Evolutionary conservation across 257 asterid genomes (phyloP).

Genomic region (Eucommia ulmoides): DNA sequence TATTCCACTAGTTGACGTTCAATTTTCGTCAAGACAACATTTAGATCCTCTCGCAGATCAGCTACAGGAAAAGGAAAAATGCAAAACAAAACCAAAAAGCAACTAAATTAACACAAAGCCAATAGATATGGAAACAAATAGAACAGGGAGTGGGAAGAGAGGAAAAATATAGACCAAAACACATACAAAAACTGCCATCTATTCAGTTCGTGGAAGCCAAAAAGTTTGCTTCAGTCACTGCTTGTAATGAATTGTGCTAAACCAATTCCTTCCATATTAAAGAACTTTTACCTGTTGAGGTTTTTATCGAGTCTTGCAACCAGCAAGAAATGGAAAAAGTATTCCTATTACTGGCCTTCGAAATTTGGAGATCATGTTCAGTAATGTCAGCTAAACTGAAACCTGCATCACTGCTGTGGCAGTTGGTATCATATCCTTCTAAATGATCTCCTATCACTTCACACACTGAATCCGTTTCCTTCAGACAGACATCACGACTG

Average conservation of each 20-base stretch:
- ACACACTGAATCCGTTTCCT: slow-evolving; percentile 34
- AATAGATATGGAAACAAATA: not conserved
- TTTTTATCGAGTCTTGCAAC: slow-evolving; percentile 46
- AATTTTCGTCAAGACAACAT: slow-evolving; percentile 44
- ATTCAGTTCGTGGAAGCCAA: not conserved
- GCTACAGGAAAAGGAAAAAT: slow-evolving; percentile 14
- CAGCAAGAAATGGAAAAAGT: slow-evolving; percentile 70
- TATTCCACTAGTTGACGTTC: slow-evolving; percentile 46
- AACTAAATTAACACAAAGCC: slow-evolving; percentile 4
- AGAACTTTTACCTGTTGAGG: slow-evolving; percentile 50
- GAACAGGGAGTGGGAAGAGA: slow-evolving; percentile 4
- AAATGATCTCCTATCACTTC: slow-evolving; percentile 62
- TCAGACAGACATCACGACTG: slow-evolving; percentile 17
- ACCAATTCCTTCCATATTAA: slow-evolving; percentile 3
- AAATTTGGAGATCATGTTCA: slow-evolving; percentile 27
- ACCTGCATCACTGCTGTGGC: slow-evolving; percentile 12
- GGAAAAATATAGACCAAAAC: not conserved
- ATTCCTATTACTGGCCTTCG: slow-evolving; percentile 42
- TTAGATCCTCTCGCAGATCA: slow-evolving; percentile 64
- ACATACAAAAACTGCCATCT: not conserved
- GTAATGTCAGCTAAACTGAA: slow-evolving; percentile 21
- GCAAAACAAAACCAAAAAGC: slow-evolving; percentile 2
- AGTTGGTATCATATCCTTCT: slow-evolving; percentile 24
- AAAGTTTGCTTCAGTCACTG: not conserved
- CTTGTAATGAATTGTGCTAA: not conserved